Evolutionary conservation across 371 early-diverging fungal genomes (phyloP).

Genomic region (Rhizopus sp.): DNA sequence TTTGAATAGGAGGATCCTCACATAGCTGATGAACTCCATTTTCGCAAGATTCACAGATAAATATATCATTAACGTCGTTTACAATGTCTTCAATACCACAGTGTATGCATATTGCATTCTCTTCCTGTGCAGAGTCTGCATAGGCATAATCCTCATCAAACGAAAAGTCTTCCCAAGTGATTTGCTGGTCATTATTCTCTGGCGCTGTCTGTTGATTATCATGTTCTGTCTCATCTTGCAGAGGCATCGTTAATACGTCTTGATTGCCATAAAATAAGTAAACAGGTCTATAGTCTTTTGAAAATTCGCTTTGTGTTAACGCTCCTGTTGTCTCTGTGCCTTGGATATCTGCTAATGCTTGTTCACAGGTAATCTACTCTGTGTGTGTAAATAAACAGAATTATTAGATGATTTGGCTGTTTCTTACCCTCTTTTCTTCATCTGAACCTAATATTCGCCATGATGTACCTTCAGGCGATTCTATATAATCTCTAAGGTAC

Average conservation of each 20-base stretch:
- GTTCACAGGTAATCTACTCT: constrained; percentile 21
- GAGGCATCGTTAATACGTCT: constrained; percentile 10
- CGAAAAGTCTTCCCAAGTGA: constrained; percentile 41
- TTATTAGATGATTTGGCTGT: background rate
- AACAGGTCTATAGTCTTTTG: constrained; percentile 36
- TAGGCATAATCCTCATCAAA: constrained; percentile 29
- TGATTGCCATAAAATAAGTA: constrained; percentile 45
- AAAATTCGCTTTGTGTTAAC: constrained; percentile 9
- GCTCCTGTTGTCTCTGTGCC: background rate
- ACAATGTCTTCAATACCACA: constrained; percentile 39
- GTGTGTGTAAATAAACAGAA: background rate
- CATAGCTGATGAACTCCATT: constrained; percentile 49
- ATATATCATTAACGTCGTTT: constrained; percentile 44
- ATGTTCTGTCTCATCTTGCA: background rate
- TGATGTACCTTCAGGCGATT: constrained; percentile 23
- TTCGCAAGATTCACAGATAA: constrained; percentile 48
- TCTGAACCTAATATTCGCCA: constrained; percentile 35
- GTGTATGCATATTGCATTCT: constrained; percentile 33
- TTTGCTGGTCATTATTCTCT: constrained; percentile 11
- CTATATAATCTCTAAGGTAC: constrained; percentile 42
- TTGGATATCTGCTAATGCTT: constrained; percentile 29
- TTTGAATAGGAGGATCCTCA: constrained; percentile 39
- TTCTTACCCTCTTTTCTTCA: constrained; percentile 14
- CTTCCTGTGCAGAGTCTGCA: constrained; percentile 18
- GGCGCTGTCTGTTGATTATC: constrained; percentile 1